Percentiles rank a stretch among this genome's conserved stretches.
Conservation (phyloP, 176 grass and related monocot genomes). For the sorghum (Sorghum bicolor) region Sorghum_bicolor_NCBIv3 NC_012878.2:518501-519000, state of each 20-base stretch:
- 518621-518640: background rate
- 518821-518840: background rate
- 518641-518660: background rate
- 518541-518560: background rate
- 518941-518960: background rate
- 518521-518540: background rate
- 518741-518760: slow-evolving; percentile 21
- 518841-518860: slow-evolving; percentile 1
- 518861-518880: slow-evolving; percentile 10
- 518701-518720: slow-evolving; percentile 35
- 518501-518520: background rate
- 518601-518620: background rate
- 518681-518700: background rate
- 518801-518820: slow-evolving; percentile 12
- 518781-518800: background rate
- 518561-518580: background rate
- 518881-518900: background rate
- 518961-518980: background rate
- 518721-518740: slow-evolving; percentile 26
- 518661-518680: background rate
- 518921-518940: background rate
- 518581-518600: background rate
- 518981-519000: background rate
- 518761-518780: background rate
- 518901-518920: background rate